phyloP scores from a whole-genome alignment of 2,329 filamentous ascomycete species.

The Colletotrichum theobromicola region DNA sequence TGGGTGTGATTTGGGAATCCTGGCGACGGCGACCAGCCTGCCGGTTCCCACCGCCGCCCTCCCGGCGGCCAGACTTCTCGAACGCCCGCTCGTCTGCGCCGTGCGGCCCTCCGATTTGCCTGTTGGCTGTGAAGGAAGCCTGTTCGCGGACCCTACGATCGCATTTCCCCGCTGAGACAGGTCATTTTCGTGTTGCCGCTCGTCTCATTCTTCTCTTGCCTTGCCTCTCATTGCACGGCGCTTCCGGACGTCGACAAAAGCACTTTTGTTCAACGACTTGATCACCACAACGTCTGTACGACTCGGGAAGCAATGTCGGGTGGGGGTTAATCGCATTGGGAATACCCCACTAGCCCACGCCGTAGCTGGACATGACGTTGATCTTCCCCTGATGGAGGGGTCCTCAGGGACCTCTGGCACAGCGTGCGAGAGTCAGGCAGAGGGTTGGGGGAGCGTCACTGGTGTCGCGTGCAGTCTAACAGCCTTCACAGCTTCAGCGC shows the following conservation, averaged over 20 bases:
- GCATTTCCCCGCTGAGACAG: slow-evolving; percentile 7
- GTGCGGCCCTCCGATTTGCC: slow-evolving; percentile 21
- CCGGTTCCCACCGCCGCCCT: slow-evolving; percentile 15
- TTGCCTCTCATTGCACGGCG: not conserved
- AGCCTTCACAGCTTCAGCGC: not conserved
- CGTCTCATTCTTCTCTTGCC: not conserved
- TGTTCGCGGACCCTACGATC: slow-evolving; percentile 9
- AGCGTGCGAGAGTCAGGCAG: not conserved
- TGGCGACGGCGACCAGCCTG: slow-evolving; percentile 17
- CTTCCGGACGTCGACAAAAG: not conserved
- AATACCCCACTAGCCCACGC: slow-evolving; percentile 13
- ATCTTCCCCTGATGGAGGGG: slow-evolving; percentile 2
- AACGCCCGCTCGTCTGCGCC: slow-evolving; percentile 24
- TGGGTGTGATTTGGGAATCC: slow-evolving; percentile 4
- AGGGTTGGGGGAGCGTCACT: not conserved
- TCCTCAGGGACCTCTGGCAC: not conserved
- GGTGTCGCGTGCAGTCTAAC: slow-evolving; percentile 18
- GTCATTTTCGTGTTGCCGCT: not conserved
- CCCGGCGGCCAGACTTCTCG: slow-evolving; percentile 8
- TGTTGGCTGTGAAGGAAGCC: slow-evolving; percentile 10
- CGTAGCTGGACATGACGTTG: slow-evolving; percentile 12
- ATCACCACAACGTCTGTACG: not conserved
- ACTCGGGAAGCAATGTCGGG: not conserved
- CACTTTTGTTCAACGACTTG: not conserved
- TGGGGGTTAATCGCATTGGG: not conserved